Evolutionary conservation across 352 stramenopile species (phyloP).

Genomic region (Pythium periplocum): DNA sequence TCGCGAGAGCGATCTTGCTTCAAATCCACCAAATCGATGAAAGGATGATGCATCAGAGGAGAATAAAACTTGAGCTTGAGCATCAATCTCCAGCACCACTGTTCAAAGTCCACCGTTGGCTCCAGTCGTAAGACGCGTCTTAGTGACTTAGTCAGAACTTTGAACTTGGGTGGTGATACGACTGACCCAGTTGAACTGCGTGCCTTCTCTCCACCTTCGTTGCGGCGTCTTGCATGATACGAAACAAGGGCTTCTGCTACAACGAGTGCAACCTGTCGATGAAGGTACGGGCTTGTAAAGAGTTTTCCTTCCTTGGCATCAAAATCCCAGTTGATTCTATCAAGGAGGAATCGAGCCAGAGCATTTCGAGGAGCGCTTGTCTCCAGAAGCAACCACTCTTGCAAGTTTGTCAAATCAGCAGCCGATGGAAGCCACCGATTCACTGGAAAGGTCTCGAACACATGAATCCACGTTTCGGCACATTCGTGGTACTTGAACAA

Average conservation of each 20-base stretch:
- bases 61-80: conserved; percentile 84
- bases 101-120: conserved; percentile 66
- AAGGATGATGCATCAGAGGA: conserved; percentile 51
- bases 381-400: conserved; percentile 81
- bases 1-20: conserved; percentile 64
- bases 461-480: conserved; percentile 69
- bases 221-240: conserved; percentile 39
- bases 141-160: conserved; percentile 61
- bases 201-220: conserved; percentile 3
- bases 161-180: conserved; percentile 20
- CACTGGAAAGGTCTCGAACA: conserved; percentile 85
- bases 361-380: conserved; percentile 45
- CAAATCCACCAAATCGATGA: conserved; percentile 70
- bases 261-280: conserved; percentile 74
- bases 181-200: conserved; percentile 2
- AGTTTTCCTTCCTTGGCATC: conserved; percentile 52
- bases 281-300: conserved; percentile 65
- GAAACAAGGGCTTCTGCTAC: conserved; percentile 71
- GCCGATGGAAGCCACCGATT: conserved; percentile 71
- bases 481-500: conserved; percentile 75
- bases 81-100: conserved; percentile 84
- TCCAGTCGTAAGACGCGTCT: conserved; percentile 61
- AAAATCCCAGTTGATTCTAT: conserved; percentile 85
- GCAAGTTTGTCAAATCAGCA: conserved; percentile 60
- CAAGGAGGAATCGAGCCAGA: conserved; percentile 69